A percentile compares a stretch with the other conserved stretches of the same genome.
phyloP scores from a whole-genome alignment of 140 eudicot genomes.

The Anethum foeniculum region DNA sequence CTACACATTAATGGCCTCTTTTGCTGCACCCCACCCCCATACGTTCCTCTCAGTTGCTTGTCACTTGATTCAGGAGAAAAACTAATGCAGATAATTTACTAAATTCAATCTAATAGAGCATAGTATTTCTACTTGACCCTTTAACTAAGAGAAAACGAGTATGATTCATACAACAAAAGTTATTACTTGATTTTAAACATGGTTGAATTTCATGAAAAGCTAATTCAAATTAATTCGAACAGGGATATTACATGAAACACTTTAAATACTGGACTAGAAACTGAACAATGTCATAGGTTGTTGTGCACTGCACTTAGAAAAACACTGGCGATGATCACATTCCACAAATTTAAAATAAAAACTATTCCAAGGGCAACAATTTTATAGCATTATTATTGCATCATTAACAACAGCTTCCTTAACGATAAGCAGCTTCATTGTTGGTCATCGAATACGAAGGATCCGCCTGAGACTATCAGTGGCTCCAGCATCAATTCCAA shows the following conservation, averaged over 20 bases:
- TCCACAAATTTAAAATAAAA: too few relatives aligned
- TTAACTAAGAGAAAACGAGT: too few relatives aligned
- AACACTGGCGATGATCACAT: not conserved
- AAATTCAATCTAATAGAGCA: too few relatives aligned
- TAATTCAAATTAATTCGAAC: not conserved
- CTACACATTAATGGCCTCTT: too few relatives aligned
- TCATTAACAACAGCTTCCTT: not conserved
- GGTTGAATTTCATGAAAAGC: not conserved
- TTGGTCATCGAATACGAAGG: constrained; percentile 41
- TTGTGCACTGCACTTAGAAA: not conserved
- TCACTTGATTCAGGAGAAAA: too few relatives aligned
- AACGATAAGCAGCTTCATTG: not conserved
- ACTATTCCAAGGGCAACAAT: not conserved
- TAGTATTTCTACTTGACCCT: too few relatives aligned
- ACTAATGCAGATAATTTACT: too few relatives aligned
- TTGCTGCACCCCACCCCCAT: too few relatives aligned
- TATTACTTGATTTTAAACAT: not conserved
- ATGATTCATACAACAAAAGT: too few relatives aligned
- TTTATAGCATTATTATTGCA: not conserved
- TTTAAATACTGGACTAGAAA: not conserved
- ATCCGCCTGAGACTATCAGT: constrained; percentile 56
- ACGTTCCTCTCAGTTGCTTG: too few relatives aligned
- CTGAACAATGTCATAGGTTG: not conserved
- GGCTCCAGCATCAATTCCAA: constrained; percentile 50
- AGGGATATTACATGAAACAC: not conserved